Base-by-base conservation (phyloP, 2,329 filamentous ascomycete species). In the Hymenoscyphus scutula region DNA sequence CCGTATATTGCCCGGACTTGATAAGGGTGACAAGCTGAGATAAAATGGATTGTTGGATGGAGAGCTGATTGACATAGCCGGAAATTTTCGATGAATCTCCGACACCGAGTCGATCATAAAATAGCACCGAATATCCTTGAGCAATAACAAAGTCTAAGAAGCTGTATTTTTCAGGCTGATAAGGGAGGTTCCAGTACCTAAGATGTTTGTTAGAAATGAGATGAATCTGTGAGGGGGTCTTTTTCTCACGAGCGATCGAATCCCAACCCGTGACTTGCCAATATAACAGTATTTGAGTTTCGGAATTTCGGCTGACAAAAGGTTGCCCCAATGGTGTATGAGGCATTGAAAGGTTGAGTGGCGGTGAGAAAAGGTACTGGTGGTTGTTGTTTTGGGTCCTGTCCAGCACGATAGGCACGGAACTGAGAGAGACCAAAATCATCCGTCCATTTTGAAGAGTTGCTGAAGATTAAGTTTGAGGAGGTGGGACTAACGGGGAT, bases 41-140 rank as follows among this genome's bases (percentile, higher is more conserved):
- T 23, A 48, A 48, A 5, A 25, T 48, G 11, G 45, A 48, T 11
- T 48, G 17, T 23, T 59, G 61, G 56, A 65, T 51, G 29, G 60
- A 54, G 25, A 60, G 55, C 63, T 74, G 65, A 13, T 74, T 65
- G 2, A 72, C 68, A 58, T 66, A 67, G 11, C 63, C 63, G 30
- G 63, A 65, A 32, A 65, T 19, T 32, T 67, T 71, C 1, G 64
- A 59, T 6, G 74, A 76, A 34, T 68, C 56, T 19, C 74, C 74
- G 8, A 66, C 68, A 11, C 74, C 75, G 8, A 76, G 66, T 15
- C 75, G 72, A 64, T 77, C 74, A 61, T 76, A 76, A 58, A 69
- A 73, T 56, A 75, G 74, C 17, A 75, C 70, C 4, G 73, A 73
- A 58, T 76, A 76, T 7, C 73, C 74, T 55, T 71, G 64, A n/a